Conservation (phyloP, 2,329 filamentous ascomycete genomes). For the Monilinia fructigena region DNA sequence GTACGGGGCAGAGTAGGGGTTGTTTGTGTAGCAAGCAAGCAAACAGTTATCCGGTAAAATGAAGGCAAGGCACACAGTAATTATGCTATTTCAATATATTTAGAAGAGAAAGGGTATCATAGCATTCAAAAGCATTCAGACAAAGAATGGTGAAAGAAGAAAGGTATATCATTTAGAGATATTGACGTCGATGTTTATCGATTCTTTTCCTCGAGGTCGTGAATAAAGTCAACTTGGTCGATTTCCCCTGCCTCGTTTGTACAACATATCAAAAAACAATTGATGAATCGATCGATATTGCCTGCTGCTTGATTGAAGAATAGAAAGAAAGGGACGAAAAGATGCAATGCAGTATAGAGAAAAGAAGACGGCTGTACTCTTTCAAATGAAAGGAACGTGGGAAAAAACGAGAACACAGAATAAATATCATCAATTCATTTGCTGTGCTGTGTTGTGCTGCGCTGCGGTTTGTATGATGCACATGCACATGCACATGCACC, state of each 20-base stretch:
- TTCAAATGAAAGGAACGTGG: constrained; percentile 1
- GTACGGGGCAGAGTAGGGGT: constrained; percentile 26
- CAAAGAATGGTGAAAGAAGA: not conserved
- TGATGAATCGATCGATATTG: constrained; percentile 2
- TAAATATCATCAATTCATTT: constrained; percentile 2
- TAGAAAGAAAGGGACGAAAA: constrained; percentile 4
- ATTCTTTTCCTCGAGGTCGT: not conserved
- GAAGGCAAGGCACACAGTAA: constrained; percentile 32
- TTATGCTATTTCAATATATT: constrained; percentile 31
- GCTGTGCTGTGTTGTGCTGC: not conserved
- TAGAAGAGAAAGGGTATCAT: constrained; percentile 33
- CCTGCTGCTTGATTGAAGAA: not conserved
- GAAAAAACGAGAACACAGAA: constrained; percentile 7
- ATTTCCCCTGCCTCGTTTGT: constrained; percentile 2
- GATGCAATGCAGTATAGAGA: not conserved
- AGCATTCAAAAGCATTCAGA: constrained; percentile 28
- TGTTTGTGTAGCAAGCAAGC: constrained; percentile 33
- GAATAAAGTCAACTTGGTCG: constrained; percentile 7
- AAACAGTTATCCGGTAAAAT: constrained; percentile 34
- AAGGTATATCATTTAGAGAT: not conserved
- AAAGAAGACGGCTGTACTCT: constrained; percentile 12
- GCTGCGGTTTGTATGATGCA: constrained; percentile 11
- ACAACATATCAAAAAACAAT: constrained; percentile 1
- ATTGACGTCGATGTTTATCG: constrained; percentile 19
- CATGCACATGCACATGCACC: constrained; percentile 12